Conservation (phyloP, 148 eudicot genomes). For the Rheum nobile region DNA sequence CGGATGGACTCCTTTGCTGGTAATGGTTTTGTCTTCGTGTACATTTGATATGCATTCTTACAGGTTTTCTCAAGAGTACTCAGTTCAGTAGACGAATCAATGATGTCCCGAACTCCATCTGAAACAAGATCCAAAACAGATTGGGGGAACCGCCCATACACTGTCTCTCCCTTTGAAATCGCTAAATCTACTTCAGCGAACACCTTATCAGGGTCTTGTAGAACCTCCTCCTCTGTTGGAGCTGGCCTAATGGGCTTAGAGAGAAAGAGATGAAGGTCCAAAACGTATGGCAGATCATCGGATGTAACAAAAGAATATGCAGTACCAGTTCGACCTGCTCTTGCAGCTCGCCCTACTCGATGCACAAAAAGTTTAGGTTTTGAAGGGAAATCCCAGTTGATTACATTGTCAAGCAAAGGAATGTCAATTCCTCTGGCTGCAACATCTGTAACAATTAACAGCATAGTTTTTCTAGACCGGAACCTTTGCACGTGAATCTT, state of each 20-base stretch:
- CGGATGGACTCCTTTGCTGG: slow-evolving; percentile 83
- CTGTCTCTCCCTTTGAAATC: slow-evolving; percentile 61
- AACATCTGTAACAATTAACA: slow-evolving; percentile 85
- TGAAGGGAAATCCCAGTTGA: slow-evolving; percentile 83
- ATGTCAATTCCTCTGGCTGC: slow-evolving; percentile 97
- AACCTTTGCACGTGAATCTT: slow-evolving; percentile 63
- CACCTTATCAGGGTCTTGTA: slow-evolving; percentile 46
- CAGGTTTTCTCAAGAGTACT: slow-evolving; percentile 41
- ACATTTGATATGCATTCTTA: slow-evolving; percentile 55
- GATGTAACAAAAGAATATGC: slow-evolving; percentile 79
- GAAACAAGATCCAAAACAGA: slow-evolving; percentile 67
- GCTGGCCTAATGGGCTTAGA: slow-evolving; percentile 85
- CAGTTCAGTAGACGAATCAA: slow-evolving; percentile 67
- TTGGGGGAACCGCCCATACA: slow-evolving; percentile 92
- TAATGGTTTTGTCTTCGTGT: slow-evolving; percentile 53
- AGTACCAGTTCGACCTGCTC: slow-evolving; percentile 93
- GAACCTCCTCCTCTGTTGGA: slow-evolving; percentile 79
- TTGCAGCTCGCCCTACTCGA: slow-evolving; percentile 88
- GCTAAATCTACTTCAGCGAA: slow-evolving; percentile 53
- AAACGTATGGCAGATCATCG: slow-evolving; percentile 70
- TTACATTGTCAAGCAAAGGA: slow-evolving; percentile 90
- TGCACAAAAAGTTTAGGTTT: slow-evolving; percentile 93
- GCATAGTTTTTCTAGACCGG: slow-evolving; percentile 75
- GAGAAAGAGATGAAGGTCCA: slow-evolving; percentile 93
- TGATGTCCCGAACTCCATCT: slow-evolving; percentile 69